These are phyloP conservation scores for Parsonsia alboflavescens DNA, from an alignment of 257 asterid species.

Conservation along the genomic window DNA sequence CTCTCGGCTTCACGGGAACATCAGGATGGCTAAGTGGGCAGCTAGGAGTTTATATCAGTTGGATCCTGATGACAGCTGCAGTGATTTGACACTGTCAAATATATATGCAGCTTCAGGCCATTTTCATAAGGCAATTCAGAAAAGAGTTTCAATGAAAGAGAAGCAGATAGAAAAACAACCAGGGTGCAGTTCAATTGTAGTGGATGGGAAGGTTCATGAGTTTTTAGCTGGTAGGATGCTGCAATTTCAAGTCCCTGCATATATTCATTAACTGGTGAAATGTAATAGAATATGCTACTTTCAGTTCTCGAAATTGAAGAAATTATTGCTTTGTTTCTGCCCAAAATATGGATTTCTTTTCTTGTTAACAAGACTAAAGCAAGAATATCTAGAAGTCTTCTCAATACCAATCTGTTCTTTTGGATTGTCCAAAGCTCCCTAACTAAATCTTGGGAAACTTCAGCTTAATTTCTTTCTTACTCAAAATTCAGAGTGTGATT, in stretches of 20 bases:
- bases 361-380: background rate
- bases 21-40: constrained; percentile 51
- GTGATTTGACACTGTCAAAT: constrained; percentile 55
- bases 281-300: background rate
- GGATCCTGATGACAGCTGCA: constrained; percentile 48
- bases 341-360: background rate
- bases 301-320: background rate
- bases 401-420: background rate
- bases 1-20: constrained; percentile 30
- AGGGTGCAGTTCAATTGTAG: constrained; percentile 62
- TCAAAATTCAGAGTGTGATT: too few species aligned
- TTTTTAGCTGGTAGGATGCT: constrained; percentile 45
- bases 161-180: constrained; percentile 44
- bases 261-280: constrained; percentile 11
- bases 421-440: background rate
- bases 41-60: constrained; percentile 33
- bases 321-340: background rate
- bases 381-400: background rate
- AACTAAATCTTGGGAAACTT: background rate
- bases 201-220: constrained; percentile 68
- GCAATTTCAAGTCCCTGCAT: constrained; percentile 22
- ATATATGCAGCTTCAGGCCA: constrained; percentile 50
- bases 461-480: too few species aligned
- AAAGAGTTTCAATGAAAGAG: constrained; percentile 46
- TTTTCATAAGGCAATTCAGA: constrained; percentile 43